A percentile compares a stretch with the other conserved stretches of the same genome.
These are phyloP conservation scores for Cynara cardunculus DNA, from an alignment of 129 eudicot species.

Conservation along the genomic window DNA sequence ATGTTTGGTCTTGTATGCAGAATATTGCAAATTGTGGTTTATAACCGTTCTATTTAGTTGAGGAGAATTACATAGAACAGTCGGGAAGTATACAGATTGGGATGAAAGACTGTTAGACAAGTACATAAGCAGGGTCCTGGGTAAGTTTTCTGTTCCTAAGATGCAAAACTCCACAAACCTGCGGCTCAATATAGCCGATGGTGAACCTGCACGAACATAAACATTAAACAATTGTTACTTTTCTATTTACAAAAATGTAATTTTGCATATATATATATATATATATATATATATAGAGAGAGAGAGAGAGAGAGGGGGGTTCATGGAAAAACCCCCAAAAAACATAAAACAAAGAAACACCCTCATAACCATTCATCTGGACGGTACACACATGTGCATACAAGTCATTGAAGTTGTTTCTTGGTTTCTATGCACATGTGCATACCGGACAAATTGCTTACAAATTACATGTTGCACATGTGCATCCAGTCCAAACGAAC, in stretches of 20 bases:
- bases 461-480: neutral
- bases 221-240: neutral
- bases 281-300: neutral
- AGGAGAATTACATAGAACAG: conserved; percentile 74
- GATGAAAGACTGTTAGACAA: conserved; percentile 75
- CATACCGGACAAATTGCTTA: neutral
- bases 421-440: neutral
- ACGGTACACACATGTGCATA: neutral
- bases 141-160: conserved; percentile 80
- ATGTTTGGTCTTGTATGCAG: conserved; percentile 38
- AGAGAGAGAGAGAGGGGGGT: neutral
- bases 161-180: conserved; percentile 75
- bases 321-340: neutral
- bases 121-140: conserved; percentile 87
- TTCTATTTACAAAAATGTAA: neutral
- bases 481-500: no score
- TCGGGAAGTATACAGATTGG: conserved; percentile 70
- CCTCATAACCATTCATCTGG: neutral
- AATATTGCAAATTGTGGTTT: conserved; percentile 64
- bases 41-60: conserved; percentile 55
- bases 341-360: neutral
- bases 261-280: neutral
- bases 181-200: conserved; percentile 65
- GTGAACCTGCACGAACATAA: conserved; percentile 55
- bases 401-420: no score